Evolutionary conservation across 2,329 filamentous ascomycete genomes (phyloP), one percentile per base, ranked within the genome.

Genomic region (Beauveria sp.): DNA sequence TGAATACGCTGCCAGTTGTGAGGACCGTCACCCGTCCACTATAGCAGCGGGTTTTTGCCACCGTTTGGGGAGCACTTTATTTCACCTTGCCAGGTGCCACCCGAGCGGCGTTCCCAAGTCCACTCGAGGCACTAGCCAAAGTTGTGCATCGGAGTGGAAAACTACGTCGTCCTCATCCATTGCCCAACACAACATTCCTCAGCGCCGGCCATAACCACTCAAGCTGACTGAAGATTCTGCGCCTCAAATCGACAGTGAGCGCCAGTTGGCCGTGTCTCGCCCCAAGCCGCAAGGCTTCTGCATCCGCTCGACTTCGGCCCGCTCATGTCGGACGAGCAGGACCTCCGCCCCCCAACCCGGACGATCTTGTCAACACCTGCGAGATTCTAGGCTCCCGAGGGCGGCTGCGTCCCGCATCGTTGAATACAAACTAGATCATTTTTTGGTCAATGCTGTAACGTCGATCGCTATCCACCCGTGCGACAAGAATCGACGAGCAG

Each of bases 401-500:
- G 51, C 43, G 58, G n/a, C 34, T 22, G 30, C 30, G 51, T 55
- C 12, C 10, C 9, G n/a, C 22, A 46, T n/a, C 16, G 22, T 26
- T 20, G 6, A 5, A 28, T 46, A 20, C 16, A 4, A 60, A 12
- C 24, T 48, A 50, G 5, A 24, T 14, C 4, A 4, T 26, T 18
- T 43, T 22, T 43, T 14, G 48, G 10, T 48, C 60, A 57, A 61
- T 61, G 60, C 51, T 30, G 41, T 57, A 53, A 53, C 10, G 16
- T 24, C 48, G 18, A 55, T 22, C 7, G 24, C 14, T 59, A 67
- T 63, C 50, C 56, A 26, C 2, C 59, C 51, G 54, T 55, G 64
- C 55, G 62, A 44, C 59, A 61, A 61, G 50, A 63, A 63, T 64
- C 54, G 34, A 62, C 62, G 56, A 57, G 63, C 65, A 66, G 69